phyloP scores from a whole-genome alignment of 805 yeast species.

The Saccharomycopsis fermentans region DNA sequence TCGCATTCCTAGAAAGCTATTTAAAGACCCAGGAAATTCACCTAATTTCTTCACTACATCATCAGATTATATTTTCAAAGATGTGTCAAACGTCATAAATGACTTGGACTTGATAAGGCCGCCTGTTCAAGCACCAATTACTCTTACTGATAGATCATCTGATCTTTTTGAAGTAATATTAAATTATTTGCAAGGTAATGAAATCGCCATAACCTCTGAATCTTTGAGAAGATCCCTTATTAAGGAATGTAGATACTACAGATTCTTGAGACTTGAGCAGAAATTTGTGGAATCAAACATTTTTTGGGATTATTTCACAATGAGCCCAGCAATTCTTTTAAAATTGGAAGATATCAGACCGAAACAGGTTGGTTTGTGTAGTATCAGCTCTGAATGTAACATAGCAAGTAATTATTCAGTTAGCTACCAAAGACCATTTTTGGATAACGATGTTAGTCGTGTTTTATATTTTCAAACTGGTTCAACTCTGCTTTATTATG shows the following conservation, averaged over 20 bases:
- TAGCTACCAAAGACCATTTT: background rate
- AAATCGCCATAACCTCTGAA: slow-evolving; percentile 37
- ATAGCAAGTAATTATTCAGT: too few species aligned
- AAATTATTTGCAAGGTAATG: slow-evolving; percentile 45
- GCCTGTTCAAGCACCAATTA: slow-evolving; percentile 58
- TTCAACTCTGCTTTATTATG: background rate
- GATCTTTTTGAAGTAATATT: slow-evolving; percentile 46
- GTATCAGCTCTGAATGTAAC: too few species aligned
- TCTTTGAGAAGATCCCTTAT: slow-evolving; percentile 47
- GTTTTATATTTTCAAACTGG: background rate
- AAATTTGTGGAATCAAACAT: slow-evolving; percentile 44
- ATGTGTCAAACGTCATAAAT: slow-evolving; percentile 34
- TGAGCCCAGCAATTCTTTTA: slow-evolving; percentile 47
- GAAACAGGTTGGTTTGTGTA: slow-evolving; percentile 20
- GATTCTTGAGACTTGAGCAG: slow-evolving; percentile 70
- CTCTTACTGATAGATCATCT: slow-evolving; percentile 39
- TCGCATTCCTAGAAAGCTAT: slow-evolving; percentile 44
- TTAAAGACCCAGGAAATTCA: slow-evolving; percentile 52
- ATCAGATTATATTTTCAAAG: slow-evolving; percentile 40
- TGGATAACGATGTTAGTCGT: background rate
- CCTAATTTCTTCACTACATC: slow-evolving; percentile 72
- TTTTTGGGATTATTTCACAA: slow-evolving; percentile 40
- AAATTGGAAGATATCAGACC: slow-evolving; percentile 36
- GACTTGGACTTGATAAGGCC: slow-evolving; percentile 51
- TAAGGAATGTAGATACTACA: slow-evolving; percentile 66